Evolutionary conservation across 352 stramenopile genomes (phyloP).

Genomic region (Phytopythium boreale): DNA sequence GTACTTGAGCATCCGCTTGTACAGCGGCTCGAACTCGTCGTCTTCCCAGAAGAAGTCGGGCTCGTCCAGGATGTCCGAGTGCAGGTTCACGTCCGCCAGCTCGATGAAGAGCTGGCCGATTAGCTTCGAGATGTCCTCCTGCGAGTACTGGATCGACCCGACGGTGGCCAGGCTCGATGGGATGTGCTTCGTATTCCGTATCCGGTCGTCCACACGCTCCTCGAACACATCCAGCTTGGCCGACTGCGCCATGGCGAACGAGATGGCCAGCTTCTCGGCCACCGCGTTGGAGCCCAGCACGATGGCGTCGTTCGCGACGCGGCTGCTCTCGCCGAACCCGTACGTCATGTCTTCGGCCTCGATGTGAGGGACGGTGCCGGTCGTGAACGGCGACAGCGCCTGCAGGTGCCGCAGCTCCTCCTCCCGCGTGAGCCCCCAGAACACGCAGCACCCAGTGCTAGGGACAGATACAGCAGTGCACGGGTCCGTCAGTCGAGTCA

Average conservation of each 20-base stretch:
- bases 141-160: slow-evolving; percentile 88
- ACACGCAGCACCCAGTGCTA: slow-evolving; percentile 71
- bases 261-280: slow-evolving; percentile 89
- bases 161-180: slow-evolving; percentile 80
- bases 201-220: slow-evolving; percentile 79
- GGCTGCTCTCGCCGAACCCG: slow-evolving; percentile 43
- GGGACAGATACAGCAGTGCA: slow-evolving; percentile 4
- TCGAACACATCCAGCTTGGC: slow-evolving; percentile 92
- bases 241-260: slow-evolving; percentile 91
- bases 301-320: slow-evolving; percentile 82
- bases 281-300: slow-evolving; percentile 58
- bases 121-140: slow-evolving; percentile 88
- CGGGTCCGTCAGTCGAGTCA: background rate
- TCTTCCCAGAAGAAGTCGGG: slow-evolving; percentile 93
- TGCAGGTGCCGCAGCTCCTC: slow-evolving; percentile 51
- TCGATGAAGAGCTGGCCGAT: slow-evolving; percentile 90
- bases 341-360: slow-evolving; percentile 68
- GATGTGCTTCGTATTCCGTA: slow-evolving; percentile 83
- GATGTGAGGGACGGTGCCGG: slow-evolving; percentile 37
- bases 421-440: slow-evolving; percentile 59
- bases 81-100: slow-evolving; percentile 89
- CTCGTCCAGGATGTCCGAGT: slow-evolving; percentile 93
- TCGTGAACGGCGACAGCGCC: slow-evolving; percentile 52
- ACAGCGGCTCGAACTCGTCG: slow-evolving; percentile 89
- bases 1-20: slow-evolving; percentile 90